Percentiles rank a stretch among this genome's conserved stretches.
Conservation (phyloP, 495 filamentous ascomycete genomes). For the Friedmanniomyces simplex region DNA sequence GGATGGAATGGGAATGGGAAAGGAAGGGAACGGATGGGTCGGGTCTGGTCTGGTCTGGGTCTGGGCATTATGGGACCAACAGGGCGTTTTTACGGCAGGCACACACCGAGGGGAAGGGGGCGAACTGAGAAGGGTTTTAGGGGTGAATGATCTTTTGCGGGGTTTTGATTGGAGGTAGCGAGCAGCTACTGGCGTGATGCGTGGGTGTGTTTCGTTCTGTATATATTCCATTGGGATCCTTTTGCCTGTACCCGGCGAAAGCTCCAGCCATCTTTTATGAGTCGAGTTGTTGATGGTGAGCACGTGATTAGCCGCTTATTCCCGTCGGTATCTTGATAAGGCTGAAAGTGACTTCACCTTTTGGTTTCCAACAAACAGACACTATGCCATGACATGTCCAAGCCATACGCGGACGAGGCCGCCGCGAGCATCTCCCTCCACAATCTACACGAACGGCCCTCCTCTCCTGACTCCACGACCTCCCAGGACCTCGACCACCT, state of each 20-base stretch:
- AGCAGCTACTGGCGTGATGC: background rate
- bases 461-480: conserved; percentile 2
- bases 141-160: background rate
- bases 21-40: no score
- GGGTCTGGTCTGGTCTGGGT: no score
- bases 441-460: background rate
- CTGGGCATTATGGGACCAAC: no score
- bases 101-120: no score
- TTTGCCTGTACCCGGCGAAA: background rate
- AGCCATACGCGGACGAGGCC: background rate
- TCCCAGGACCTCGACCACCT: conserved; percentile 4
- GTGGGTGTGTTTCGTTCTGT: background rate
- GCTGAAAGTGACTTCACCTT: background rate
- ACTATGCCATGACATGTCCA: background rate
- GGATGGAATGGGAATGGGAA: no score
- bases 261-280: background rate
- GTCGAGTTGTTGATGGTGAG: no score
- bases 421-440: background rate
- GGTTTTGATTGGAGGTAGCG: background rate
- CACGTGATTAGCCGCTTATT: background rate
- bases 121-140: no score
- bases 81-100: no score
- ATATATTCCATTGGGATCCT: background rate
- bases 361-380: background rate
- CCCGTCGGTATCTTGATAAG: background rate